Conservation (phyloP, 2,329 filamentous ascomycete species). For the Nothomitra cinnamomea region DNA sequence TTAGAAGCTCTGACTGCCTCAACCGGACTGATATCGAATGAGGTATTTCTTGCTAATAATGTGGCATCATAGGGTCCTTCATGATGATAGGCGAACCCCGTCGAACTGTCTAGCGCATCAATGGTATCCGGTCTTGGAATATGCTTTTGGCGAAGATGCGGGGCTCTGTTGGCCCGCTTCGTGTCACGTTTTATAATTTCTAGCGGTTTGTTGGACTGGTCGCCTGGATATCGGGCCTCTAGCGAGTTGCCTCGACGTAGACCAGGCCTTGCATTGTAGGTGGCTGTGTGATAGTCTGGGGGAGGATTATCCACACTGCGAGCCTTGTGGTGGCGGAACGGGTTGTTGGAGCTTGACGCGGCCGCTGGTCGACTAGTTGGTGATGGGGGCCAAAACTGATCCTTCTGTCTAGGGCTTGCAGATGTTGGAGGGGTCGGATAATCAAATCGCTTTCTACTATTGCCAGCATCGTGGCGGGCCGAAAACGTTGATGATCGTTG, state of each 20-base stretch:
- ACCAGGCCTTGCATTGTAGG: conserved; percentile 5
- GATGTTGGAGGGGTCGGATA: conserved; percentile 37
- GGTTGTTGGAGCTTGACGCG: conserved; percentile 19
- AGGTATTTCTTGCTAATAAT: conserved; percentile 52
- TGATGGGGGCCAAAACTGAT: not conserved
- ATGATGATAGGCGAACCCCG: conserved; percentile 63
- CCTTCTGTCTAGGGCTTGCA: conserved; percentile 31
- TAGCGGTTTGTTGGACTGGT: conserved; percentile 47
- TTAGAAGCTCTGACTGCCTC: conserved; percentile 61
- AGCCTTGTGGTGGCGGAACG: conserved; percentile 10
- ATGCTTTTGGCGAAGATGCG: conserved; percentile 47
- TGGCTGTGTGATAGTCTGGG: not conserved
- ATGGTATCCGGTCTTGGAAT: conserved; percentile 59
- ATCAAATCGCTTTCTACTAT: conserved; percentile 6
- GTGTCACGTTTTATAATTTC: conserved; percentile 47
- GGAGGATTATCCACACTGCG: not conserved
- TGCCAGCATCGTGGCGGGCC: not conserved
- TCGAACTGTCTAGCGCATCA: conserved; percentile 54
- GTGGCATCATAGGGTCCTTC: conserved; percentile 82
- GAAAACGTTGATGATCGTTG: not conserved
- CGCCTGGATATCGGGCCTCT: conserved; percentile 42
- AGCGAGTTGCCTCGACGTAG: conserved; percentile 34
- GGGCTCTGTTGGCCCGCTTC: conserved; percentile 46
- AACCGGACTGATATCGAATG: conserved; percentile 47
- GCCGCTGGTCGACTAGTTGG: conserved; percentile 12